These are phyloP conservation scores for Penicillium oxalicum DNA, from an alignment of 2,329 filamentous ascomycete species.

Conservation along the genomic window DNA sequence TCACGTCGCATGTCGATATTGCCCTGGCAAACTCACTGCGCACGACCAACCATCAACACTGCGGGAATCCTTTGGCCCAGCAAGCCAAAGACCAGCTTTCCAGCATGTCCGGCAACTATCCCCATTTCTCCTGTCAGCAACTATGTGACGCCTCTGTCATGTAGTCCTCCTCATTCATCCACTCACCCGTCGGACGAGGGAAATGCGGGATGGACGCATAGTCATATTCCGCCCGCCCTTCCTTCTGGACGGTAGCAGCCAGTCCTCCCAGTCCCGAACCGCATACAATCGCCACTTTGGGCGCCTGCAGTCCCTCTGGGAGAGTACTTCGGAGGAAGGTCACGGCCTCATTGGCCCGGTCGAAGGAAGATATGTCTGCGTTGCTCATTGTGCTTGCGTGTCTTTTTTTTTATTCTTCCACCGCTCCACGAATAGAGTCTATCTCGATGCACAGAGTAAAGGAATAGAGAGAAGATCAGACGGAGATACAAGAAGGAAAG, in stretches of 20 bases:
- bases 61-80: conserved; percentile 52
- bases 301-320: conserved; percentile 46
- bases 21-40: conserved; percentile 48
- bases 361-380: conserved; percentile 16
- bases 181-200: conserved; percentile 53
- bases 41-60: conserved; percentile 59
- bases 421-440: background rate
- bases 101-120: conserved; percentile 54
- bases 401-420: background rate
- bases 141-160: background rate
- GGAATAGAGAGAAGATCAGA: too few relatives aligned
- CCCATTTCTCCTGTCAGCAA: conserved; percentile 8
- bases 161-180: background rate
- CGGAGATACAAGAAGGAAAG: background rate
- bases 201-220: conserved; percentile 59
- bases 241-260: conserved; percentile 49
- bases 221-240: conserved; percentile 48
- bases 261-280: conserved; percentile 60
- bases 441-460: too few relatives aligned
- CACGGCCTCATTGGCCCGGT: conserved; percentile 45
- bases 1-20: too few relatives aligned
- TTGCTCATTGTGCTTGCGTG: conserved; percentile 10
- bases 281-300: conserved; percentile 58
- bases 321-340: conserved; percentile 46
- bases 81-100: conserved; percentile 59